phyloP scores from a whole-genome alignment of 2,329 filamentous ascomycete species.

The Paradendryphiella salina region DNA sequence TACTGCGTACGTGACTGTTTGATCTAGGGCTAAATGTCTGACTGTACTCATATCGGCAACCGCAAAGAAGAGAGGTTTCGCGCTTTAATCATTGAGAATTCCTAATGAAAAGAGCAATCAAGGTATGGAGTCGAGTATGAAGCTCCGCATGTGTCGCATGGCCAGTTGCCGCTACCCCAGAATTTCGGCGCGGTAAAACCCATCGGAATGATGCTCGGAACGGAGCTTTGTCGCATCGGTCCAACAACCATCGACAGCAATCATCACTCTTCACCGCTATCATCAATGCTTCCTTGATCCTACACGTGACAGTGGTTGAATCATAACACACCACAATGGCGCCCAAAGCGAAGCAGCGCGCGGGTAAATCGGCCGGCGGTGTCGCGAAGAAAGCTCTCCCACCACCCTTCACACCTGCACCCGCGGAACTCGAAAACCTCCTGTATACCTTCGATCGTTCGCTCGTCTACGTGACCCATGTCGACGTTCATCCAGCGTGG shows the following conservation, averaged over 20 bases:
- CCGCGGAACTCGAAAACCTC: constrained; percentile 66
- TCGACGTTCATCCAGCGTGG: constrained; percentile 69
- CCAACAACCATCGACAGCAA: background rate
- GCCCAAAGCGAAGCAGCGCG: constrained; percentile 26
- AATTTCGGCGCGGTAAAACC: constrained; percentile 14
- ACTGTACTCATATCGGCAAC: too few species aligned
- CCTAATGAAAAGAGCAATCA: background rate
- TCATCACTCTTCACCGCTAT: background rate
- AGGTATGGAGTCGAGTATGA: background rate
- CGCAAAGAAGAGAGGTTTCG: background rate
- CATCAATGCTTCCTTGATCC: constrained; percentile 3
- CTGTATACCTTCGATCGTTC: constrained; percentile 66
- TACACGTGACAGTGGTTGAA: background rate
- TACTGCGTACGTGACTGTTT: background rate
- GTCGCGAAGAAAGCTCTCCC: constrained; percentile 46
- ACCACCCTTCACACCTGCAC: constrained; percentile 63
- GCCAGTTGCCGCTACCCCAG: constrained; percentile 6
- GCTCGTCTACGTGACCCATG: constrained; percentile 81
- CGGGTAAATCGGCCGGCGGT: constrained; percentile 11
- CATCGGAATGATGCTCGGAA: constrained; percentile 8
- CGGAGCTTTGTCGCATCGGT: background rate
- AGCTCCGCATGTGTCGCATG: background rate
- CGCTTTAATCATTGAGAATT: background rate
- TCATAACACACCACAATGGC: constrained; percentile 18
- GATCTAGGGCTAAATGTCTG: background rate